Evolutionary conservation across 148 eudicot species (phyloP), one percentile per base, ranked within the genome.

Genomic region (Amaranthus cruentus): DNA sequence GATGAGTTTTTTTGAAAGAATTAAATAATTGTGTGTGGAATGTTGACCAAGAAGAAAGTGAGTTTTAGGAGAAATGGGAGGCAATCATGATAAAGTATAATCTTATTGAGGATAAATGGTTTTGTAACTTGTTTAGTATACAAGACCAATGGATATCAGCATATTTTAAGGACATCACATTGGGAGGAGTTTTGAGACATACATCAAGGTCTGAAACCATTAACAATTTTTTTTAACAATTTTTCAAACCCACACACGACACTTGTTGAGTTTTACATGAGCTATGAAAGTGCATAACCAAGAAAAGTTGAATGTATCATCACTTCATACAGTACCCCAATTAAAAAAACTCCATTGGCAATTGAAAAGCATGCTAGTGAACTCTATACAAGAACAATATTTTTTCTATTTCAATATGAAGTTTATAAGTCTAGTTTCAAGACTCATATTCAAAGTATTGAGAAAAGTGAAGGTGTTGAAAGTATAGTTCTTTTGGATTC

Each of bases 171-270:
- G 48, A 70, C 6, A 38, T 68, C 6, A 3, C 0, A 6, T 48
- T 68, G 38, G 71, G 69, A 6, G 69, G 52, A 2, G 10, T 66
- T 4, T 14, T 66, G 52, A 11, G 69, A 15, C 46, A 52, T 4
- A 68, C 71, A 4, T 68, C 71, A 2, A 48, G 57, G 2, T 68
- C 71, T 6, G 55, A 68, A 51, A 68, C 56, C 38, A 56, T 49
- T 3, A 68, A 68, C 38, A 28, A 28, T 28, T 28, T 28, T 28
- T 28, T 28, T 28, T 28, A 28, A 28, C 38, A 28, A 28, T 28
- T 28, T 28, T 28, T 28, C 1, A 28, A 28, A 28, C 38, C 38
- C 1, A 0, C 38, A 28, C 38, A 28, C 2, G 38, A 28, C 38
- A 2, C 38, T 28, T 28, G 38, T 28, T 28, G 38, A 28, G 38